Evolutionary conservation across 2,329 filamentous ascomycete species (phyloP).

Genomic region (Annulohypoxylon truncatum): DNA sequence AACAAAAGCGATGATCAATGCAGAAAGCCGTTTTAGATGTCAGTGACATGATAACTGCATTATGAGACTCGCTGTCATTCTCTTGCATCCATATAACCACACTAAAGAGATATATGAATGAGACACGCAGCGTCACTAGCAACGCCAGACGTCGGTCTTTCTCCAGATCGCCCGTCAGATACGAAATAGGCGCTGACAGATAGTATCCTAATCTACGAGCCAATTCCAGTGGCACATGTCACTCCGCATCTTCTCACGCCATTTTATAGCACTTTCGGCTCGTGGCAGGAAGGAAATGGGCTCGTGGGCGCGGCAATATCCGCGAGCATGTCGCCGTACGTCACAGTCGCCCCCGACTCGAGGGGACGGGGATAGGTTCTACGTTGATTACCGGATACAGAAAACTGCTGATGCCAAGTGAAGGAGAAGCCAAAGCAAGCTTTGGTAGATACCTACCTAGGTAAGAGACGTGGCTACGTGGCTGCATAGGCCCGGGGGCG

Average conservation of each 20-base stretch:
- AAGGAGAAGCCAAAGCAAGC: neutral
- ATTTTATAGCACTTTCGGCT: constrained; percentile 25
- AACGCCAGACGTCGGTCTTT: constrained; percentile 10
- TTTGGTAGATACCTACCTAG: neutral
- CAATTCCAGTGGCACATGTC: constrained; percentile 4
- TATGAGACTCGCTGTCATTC: neutral
- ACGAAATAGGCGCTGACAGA: constrained; percentile 19
- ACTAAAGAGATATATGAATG: neutral
- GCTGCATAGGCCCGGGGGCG: constrained; percentile 4
- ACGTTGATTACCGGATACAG: neutral
- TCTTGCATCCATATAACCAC: neutral
- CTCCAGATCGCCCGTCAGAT: constrained; percentile 15
- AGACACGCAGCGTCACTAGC: neutral
- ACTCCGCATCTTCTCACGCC: constrained; percentile 20
- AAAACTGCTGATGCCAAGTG: constrained; percentile 2
- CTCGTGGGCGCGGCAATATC: constrained; percentile 3
- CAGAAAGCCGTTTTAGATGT: constrained; percentile 2
- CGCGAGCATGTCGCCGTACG: neutral
- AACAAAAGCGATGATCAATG: constrained; percentile 8
- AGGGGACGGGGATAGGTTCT: neutral
- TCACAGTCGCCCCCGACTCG: neutral
- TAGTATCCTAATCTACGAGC: constrained; percentile 1
- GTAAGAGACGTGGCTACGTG: neutral
- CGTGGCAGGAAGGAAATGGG: constrained; percentile 12
- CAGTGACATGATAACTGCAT: constrained; percentile 1